phyloP scores from a whole-genome alignment of 768 basidiomycete species.

The Russula compacta region DNA sequence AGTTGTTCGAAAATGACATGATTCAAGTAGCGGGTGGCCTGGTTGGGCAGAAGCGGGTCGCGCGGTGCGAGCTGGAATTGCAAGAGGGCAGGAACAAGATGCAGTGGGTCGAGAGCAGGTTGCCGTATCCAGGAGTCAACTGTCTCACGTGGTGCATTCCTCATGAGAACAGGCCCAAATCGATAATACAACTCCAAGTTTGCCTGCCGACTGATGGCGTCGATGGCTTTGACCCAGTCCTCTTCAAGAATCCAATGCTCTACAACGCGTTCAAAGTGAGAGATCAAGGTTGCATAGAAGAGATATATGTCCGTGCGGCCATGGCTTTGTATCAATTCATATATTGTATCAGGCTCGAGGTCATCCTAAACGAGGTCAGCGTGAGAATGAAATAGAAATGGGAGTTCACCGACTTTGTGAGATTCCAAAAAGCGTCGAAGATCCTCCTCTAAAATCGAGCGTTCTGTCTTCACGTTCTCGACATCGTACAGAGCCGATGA shows the following conservation, averaged over 20 bases:
- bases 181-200: slow-evolving; percentile 87
- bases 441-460: slow-evolving; percentile 83
- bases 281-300: slow-evolving; percentile 74
- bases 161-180: slow-evolving; percentile 81
- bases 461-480: slow-evolving; percentile 75
- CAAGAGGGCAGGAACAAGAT: slow-evolving; percentile 82
- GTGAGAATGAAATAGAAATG: background rate
- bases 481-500: slow-evolving; percentile 74
- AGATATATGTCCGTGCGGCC: slow-evolving; percentile 90
- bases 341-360: slow-evolving; percentile 76
- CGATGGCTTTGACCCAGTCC: slow-evolving; percentile 85
- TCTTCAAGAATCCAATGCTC: slow-evolving; percentile 92
- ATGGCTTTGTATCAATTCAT: slow-evolving; percentile 89
- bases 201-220: slow-evolving; percentile 80
- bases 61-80: slow-evolving; percentile 66
- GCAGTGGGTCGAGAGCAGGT: slow-evolving; percentile 65
- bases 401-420: slow-evolving; percentile 58
- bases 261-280: slow-evolving; percentile 76
- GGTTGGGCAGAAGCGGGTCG: slow-evolving; percentile 68
- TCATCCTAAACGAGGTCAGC: slow-evolving; percentile 45
- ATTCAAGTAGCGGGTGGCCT: slow-evolving; percentile 84
- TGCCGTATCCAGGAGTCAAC: slow-evolving; percentile 91
- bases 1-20: slow-evolving; percentile 74
- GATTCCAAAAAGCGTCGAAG: slow-evolving; percentile 87
- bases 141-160: slow-evolving; percentile 78